These are phyloP conservation scores for Cavenderia fasciculata DNA, from an alignment of 78 protist genomes.

Conservation along the genomic window DNA sequence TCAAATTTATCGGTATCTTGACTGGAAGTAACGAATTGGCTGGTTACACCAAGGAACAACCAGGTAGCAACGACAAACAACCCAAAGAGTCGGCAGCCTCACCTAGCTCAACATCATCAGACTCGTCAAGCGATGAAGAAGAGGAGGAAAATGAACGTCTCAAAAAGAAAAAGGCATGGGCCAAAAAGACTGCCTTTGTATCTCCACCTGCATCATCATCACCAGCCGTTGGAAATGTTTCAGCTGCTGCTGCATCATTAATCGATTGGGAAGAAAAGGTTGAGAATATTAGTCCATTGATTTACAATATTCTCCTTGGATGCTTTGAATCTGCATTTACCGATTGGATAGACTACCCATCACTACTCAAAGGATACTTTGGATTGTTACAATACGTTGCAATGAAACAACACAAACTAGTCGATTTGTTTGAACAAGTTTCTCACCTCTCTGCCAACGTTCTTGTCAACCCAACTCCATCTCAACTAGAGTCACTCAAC, in stretches of 20 bases:
- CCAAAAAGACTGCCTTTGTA: neutral
- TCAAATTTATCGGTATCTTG: constrained; percentile 37
- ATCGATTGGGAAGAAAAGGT: constrained; percentile 62
- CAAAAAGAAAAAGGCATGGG: constrained; percentile 6
- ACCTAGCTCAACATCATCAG: neutral
- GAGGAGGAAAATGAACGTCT: neutral
- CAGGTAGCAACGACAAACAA: neutral
- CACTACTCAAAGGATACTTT: constrained; percentile 43
- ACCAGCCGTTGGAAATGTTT: neutral
- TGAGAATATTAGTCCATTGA: neutral
- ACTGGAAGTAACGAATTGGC: constrained; percentile 35
- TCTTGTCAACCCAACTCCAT: neutral
- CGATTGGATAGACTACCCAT: constrained; percentile 30
- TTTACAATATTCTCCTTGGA: constrained; percentile 2
- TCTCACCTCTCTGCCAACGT: neutral
- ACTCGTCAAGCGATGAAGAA: neutral
- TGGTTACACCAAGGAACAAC: neutral
- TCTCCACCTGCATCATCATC: neutral
- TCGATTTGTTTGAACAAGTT: constrained; percentile 1
- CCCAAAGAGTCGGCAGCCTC: neutral
- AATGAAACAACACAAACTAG: constrained; percentile 39
- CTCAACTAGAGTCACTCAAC: constrained; percentile 42
- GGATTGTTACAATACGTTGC: constrained; percentile 30
- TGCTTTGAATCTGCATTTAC: constrained; percentile 6
- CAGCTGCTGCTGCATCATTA: neutral